These are phyloP conservation scores for Discostella stelligeroides DNA, from an alignment of 108 stramenopile genomes.

Conservation along the genomic window DNA sequence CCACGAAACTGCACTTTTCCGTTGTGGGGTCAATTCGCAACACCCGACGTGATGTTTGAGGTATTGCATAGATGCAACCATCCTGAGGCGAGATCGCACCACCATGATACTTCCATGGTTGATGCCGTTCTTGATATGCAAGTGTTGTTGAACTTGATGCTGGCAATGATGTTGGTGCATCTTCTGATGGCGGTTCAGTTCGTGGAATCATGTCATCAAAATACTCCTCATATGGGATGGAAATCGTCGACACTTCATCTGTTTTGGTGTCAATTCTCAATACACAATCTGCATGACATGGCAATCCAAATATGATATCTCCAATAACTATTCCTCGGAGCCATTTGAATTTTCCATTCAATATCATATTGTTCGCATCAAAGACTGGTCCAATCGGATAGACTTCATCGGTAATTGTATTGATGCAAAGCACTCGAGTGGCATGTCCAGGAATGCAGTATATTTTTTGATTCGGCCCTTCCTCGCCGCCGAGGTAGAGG, in stretches of 20 bases:
- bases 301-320: conserved; percentile 81
- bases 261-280: conserved; percentile 72
- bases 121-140: conserved; percentile 49
- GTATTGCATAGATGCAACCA: conserved; percentile 86
- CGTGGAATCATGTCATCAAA: conserved; percentile 25
- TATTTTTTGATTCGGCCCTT: conserved; percentile 67
- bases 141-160: background rate
- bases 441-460: conserved; percentile 89
- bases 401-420: conserved; percentile 59
- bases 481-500: conserved; percentile 78
- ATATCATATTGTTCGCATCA: conserved; percentile 34
- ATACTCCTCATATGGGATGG: conserved; percentile 70
- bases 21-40: conserved; percentile 75
- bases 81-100: conserved; percentile 72
- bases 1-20: conserved; percentile 60
- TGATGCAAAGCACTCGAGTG: conserved; percentile 64
- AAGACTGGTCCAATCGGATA: conserved; percentile 71
- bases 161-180: background rate
- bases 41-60: conserved; percentile 71
- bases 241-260: conserved; percentile 59
- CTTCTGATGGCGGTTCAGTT: conserved; percentile 5
- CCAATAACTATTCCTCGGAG: conserved; percentile 73
- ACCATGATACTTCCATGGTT: conserved; percentile 88
- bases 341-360: conserved; percentile 83
- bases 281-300: conserved; percentile 79